A percentile compares a stretch with the other conserved stretches of the same genome.
Evolutionary conservation across 352 stramenopile species (phyloP).

Genomic region (Pythium aquatile): DNA sequence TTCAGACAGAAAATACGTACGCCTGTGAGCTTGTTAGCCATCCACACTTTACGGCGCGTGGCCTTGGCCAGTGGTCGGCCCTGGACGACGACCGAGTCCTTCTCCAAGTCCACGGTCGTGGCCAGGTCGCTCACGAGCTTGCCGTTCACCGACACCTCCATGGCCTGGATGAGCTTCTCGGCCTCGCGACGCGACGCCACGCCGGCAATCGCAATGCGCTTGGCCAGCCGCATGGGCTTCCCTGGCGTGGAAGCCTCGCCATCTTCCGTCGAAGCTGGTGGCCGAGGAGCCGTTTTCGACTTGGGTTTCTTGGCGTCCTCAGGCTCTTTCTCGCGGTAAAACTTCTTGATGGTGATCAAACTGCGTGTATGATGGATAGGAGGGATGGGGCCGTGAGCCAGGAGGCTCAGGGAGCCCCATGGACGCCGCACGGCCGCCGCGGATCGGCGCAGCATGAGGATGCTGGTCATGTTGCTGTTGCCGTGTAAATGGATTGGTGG

Average conservation of each 20-base stretch:
- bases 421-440: background rate
- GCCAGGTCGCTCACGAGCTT: conserved; percentile 51
- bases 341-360: conserved; percentile 52
- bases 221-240: conserved; percentile 61
- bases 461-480: conserved; percentile 13
- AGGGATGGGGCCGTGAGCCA: background rate
- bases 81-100: conserved; percentile 59
- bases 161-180: conserved; percentile 74
- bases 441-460: conserved; percentile 9
- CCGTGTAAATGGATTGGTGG: background rate
- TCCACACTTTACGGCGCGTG: conserved; percentile 68
- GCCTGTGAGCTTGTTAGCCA: conserved; percentile 87
- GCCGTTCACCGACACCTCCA: conserved; percentile 79
- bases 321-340: conserved; percentile 25
- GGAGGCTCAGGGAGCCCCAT: background rate
- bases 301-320: conserved; percentile 13
- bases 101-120: conserved; percentile 50
- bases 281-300: background rate
- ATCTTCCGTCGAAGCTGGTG: conserved; percentile 1
- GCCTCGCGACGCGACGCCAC: conserved; percentile 82
- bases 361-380: conserved; percentile 22
- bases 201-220: conserved; percentile 80
- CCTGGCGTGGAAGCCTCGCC: background rate
- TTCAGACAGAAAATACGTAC: conserved; percentile 38
- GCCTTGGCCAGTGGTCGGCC: conserved; percentile 39